phyloP scores from a whole-genome alignment of 2,329 filamentous ascomycete species.

The Seiridium unicorne region DNA sequence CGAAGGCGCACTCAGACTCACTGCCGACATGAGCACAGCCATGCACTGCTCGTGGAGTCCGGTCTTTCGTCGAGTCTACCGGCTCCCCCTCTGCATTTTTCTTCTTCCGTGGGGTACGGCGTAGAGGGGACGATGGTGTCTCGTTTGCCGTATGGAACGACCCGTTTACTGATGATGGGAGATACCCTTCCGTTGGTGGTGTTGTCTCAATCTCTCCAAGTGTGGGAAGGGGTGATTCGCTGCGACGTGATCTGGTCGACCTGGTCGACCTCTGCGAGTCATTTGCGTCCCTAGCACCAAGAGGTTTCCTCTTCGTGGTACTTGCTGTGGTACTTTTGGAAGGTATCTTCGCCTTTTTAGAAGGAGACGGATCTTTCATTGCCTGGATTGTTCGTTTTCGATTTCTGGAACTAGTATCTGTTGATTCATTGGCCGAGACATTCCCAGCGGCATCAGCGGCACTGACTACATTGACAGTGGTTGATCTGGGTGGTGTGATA shows the following conservation, averaged over 20 bases:
- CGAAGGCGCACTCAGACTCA: constrained; percentile 40
- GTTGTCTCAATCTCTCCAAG: neutral
- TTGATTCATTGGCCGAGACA: neutral
- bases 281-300: neutral
- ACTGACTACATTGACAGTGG: neutral
- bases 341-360: neutral
- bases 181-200: neutral
- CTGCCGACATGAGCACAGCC: constrained; percentile 31
- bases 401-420: neutral
- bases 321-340: too few relatives aligned
- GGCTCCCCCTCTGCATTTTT: neutral
- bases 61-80: neutral
- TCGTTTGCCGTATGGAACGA: constrained; percentile 28
- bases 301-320: neutral
- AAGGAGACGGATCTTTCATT: neutral
- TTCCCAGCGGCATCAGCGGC: neutral
- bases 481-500: neutral
- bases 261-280: neutral
- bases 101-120: constrained; percentile 8
- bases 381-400: neutral
- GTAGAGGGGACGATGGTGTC: constrained; percentile 11
- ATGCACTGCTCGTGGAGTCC: neutral
- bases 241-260: neutral
- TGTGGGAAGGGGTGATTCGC: neutral
- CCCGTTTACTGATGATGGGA: constrained; percentile 21